These are phyloP conservation scores for Microdochium paspali DNA, from an alignment of 2,329 filamentous ascomycete species.

Conservation along the genomic window DNA sequence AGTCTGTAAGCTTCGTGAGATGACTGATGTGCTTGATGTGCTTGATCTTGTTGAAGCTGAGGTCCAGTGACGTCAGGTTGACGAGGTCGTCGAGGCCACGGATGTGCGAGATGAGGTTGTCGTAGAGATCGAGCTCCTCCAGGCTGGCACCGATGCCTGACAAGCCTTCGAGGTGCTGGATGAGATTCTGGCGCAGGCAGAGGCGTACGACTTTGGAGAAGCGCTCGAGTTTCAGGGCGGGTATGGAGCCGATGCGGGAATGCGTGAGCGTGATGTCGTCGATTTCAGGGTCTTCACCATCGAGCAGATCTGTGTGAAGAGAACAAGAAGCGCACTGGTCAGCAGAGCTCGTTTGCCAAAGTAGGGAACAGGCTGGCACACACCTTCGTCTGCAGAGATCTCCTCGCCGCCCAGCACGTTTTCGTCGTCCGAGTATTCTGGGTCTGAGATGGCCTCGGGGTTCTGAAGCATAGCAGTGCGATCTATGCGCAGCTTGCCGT, in stretches of 20 bases:
- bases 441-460: conserved; percentile 73
- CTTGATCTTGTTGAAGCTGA: conserved; percentile 99
- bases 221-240: conserved; percentile 69
- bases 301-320: conserved; percentile 41
- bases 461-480: conserved; percentile 62
- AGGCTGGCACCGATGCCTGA: conserved; percentile 55
- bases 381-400: conserved; percentile 76
- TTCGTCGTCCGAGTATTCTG: conserved; percentile 72
- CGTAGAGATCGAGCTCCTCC: conserved; percentile 86
- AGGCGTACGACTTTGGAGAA: conserved; percentile 69
- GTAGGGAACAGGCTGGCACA: conserved; percentile 5
- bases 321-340: not conserved
- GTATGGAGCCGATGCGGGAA: conserved; percentile 69
- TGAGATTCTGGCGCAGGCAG: conserved; percentile 88
- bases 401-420: conserved; percentile 61
- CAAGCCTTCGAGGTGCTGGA: conserved; percentile 71
- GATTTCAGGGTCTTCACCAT: conserved; percentile 48
- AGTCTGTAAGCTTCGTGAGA: conserved; percentile 66
- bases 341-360: not conserved
- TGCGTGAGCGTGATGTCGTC: conserved; percentile 89
- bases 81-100: conserved; percentile 71
- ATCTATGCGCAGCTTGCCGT: conserved; percentile 71
- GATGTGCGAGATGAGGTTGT: conserved; percentile 87
- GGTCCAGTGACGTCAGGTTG: conserved; percentile 69
- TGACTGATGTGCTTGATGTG: conserved; percentile 86